Conservation (phyloP, 2,329 filamentous ascomycete genomes). For the Ascochyta viciae-villosae region DNA sequence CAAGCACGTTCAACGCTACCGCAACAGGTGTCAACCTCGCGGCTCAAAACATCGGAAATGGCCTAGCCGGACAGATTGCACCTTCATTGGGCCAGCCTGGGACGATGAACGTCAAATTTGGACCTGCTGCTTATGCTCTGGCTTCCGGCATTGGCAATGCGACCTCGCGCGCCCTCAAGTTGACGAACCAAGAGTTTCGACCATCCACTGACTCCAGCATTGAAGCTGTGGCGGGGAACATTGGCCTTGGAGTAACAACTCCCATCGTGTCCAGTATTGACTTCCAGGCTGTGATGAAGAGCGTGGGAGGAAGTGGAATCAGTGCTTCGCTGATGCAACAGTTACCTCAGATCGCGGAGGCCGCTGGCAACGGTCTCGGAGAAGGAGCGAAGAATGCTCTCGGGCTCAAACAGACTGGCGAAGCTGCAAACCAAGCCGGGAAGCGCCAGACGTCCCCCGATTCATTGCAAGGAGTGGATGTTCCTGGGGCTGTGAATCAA, state of each 20-base stretch:
- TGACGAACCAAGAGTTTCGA: constrained; percentile 27
- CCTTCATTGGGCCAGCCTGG: constrained; percentile 16
- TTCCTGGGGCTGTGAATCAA: constrained; percentile 26
- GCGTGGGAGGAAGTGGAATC: constrained; percentile 9
- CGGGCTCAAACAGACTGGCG: constrained; percentile 18
- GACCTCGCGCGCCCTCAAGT: constrained; percentile 32
- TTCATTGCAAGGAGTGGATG: constrained; percentile 16
- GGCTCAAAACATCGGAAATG: constrained; percentile 37
- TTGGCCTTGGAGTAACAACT: constrained; percentile 34
- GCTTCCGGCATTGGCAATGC: constrained; percentile 40
- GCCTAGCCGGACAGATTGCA: constrained; percentile 30
- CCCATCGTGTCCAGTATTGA: constrained; percentile 36
- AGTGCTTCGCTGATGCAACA: constrained; percentile 21
- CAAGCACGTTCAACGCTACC: constrained; percentile 26
- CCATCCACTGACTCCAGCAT: constrained; percentile 28
- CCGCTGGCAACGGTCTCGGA: constrained; percentile 38
- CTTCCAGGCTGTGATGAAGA: constrained; percentile 26
- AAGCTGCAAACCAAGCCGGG: not conserved
- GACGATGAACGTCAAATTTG: constrained; percentile 17
- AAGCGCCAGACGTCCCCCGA: constrained; percentile 22
- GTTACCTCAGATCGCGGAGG: constrained; percentile 34
- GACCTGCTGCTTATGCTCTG: constrained; percentile 32
- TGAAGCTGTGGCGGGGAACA: constrained; percentile 33
- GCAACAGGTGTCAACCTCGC: constrained; percentile 34
- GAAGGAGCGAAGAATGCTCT: constrained; percentile 36